Evolutionary conservation across 2,329 filamentous ascomycete genomes (phyloP), one percentile per base, ranked within the genome.

Genomic region (Lecanicillium sp.): DNA sequence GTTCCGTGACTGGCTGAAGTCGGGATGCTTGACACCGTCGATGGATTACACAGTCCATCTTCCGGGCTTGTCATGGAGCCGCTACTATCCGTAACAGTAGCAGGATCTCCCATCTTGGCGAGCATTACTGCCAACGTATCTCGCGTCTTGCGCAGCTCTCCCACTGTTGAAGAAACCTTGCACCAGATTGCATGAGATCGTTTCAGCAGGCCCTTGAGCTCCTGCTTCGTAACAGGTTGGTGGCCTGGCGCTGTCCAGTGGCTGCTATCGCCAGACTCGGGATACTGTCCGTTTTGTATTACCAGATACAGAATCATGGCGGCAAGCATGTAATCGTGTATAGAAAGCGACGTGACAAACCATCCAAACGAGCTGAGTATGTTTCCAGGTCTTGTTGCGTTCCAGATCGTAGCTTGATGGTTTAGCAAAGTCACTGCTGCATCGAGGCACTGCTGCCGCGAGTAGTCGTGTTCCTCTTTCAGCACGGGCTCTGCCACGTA

Each of bases 261-360:
- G 22, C 46, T 44, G 12, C 54, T 50, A 9, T 49, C 54, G 4
- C 56, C 60, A 13, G 47, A 49, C 7, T 67, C 62, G 27, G 52
- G 49, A 42, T 66, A 67, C 29, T 52, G 53, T 15, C 63, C 58
- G 49, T 64, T 67, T 45, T 67, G 64, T 17, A 69, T 51, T 14
- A 69, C 56, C 14, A 81, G 57, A 44, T 73, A 80, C 4, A 82
- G 49, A 12, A 81, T 66, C 67, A 78, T 76, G 39, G 72, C 68
- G 0, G 76, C 75, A 3, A 81, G 64, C 37, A 82, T 57, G 36
- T 75, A 81, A 50, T 82, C 77, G 36, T 79, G 74, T 37, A 75
- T 66, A 9, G 70, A 67, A 4, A 81, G 56, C 1, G 71, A 72
- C 3, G 68, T 71, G 15, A 78, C 53, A 47, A 79, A 78, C 70